A percentile compares a stretch with the other conserved stretches of the same genome.
phyloP scores from a whole-genome alignment of 2,329 filamentous ascomycete species.

The Davidsoniella virescens region DNA sequence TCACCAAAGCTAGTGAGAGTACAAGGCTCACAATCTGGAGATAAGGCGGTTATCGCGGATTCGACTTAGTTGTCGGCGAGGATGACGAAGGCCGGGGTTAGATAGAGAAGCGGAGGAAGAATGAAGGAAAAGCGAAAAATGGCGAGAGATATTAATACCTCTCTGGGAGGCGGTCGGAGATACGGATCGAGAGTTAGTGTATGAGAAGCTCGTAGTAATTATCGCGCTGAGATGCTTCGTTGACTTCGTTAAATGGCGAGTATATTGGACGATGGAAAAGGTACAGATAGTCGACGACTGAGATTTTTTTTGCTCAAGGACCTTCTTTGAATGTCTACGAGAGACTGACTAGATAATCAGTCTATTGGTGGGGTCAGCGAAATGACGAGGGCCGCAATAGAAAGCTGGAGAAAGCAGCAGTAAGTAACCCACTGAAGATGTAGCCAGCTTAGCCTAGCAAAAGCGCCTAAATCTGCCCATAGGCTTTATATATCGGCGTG shows the following conservation, averaged over 20 bases:
- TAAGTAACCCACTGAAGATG: background rate
- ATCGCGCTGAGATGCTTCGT: no score
- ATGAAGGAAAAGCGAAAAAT: background rate
- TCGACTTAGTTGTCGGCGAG: background rate
- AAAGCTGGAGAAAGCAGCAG: background rate
- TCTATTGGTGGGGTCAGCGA: constrained; percentile 1
- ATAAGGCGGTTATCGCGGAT: no score
- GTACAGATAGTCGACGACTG: no score
- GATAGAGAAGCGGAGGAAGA: background rate
- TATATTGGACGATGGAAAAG: no score
- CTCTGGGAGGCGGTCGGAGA: background rate
- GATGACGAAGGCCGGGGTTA: background rate
- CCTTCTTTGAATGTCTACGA: no score
- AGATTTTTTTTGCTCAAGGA: no score
- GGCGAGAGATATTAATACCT: background rate
- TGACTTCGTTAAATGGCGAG: no score
- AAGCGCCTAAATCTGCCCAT: background rate
- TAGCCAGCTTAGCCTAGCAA: background rate
- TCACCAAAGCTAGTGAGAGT: no score
- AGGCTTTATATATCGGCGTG: no score
- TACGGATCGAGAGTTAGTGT: background rate
- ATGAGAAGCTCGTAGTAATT: background rate
- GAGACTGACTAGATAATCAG: no score
- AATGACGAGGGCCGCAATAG: constrained; percentile 3
- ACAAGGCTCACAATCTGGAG: no score